Percentiles rank a stretch among this genome's conserved stretches.
phyloP scores from a whole-genome alignment of 352 stramenopile species.

The Globisporangium acanthophoron region DNA sequence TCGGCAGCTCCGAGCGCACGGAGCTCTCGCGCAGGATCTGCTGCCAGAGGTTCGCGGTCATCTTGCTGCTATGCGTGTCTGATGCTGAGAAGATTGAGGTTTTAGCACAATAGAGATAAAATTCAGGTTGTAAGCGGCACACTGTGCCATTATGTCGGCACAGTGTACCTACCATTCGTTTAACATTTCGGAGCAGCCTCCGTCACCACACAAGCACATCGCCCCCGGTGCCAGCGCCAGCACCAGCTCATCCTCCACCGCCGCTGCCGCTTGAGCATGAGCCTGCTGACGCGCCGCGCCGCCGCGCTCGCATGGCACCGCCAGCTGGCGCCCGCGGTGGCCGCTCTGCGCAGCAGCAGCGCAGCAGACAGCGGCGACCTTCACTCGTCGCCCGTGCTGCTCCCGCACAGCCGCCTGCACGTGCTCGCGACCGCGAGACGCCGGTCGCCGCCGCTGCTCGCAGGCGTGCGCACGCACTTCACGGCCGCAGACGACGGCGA shows the following conservation, averaged over 20 bases:
- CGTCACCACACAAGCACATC: no score
- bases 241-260: no score
- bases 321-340: conserved; percentile 4
- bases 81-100: no score
- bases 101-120: no score
- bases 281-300: conserved; percentile 12
- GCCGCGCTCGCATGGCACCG: conserved; percentile 6
- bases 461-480: conserved; percentile 7
- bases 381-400: background rate
- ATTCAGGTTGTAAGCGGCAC: no score
- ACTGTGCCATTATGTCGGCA: no score
- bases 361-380: background rate
- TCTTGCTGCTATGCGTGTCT: background rate
- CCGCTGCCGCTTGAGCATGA: no score
- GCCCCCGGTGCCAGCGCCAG: no score
- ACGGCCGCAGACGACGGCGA: conserved; percentile 10
- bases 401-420: conserved; percentile 6
- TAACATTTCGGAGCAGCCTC: no score
- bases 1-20: conserved; percentile 66
- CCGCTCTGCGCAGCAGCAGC: background rate
- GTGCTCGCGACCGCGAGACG: conserved; percentile 10
- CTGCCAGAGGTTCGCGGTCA: conserved; percentile 60
- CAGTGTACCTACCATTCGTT: no score
- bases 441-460: background rate
- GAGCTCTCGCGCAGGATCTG: conserved; percentile 80